These are phyloP conservation scores for Kondoa malvinella DNA, from an alignment of 768 basidiomycete species.

Conservation along the genomic window DNA sequence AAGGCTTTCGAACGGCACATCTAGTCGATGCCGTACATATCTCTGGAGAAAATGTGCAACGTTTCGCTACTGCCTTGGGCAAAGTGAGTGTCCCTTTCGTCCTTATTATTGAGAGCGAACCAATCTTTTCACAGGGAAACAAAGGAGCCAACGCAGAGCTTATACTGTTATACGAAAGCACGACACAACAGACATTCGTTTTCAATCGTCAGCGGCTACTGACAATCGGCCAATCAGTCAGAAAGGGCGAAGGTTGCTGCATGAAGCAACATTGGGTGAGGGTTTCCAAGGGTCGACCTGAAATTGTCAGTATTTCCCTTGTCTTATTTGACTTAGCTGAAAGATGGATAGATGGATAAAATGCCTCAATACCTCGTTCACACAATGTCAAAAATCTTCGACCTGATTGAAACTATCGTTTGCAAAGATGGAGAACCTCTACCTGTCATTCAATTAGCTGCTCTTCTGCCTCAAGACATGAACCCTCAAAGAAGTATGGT, in stretches of 20 bases:
- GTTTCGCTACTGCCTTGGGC: background rate
- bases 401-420: background rate
- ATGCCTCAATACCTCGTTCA: background rate
- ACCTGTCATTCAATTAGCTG: background rate
- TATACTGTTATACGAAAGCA: background rate
- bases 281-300: no score
- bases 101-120: background rate
- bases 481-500: background rate
- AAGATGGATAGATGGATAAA: background rate
- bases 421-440: background rate
- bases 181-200: background rate
- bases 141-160: background rate
- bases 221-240: no score
- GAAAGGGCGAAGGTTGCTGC: no score
- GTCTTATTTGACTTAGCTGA: background rate
- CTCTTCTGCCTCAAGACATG: background rate
- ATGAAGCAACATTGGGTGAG: no score
- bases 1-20: background rate
- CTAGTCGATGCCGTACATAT: background rate
- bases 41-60: background rate
- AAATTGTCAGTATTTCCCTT: no score
- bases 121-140: background rate
- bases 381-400: background rate
- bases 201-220: background rate
- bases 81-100: background rate